Base-by-base conservation (phyloP, 192 early-diverging fungal species). In the Coemansia sp. region DNA sequence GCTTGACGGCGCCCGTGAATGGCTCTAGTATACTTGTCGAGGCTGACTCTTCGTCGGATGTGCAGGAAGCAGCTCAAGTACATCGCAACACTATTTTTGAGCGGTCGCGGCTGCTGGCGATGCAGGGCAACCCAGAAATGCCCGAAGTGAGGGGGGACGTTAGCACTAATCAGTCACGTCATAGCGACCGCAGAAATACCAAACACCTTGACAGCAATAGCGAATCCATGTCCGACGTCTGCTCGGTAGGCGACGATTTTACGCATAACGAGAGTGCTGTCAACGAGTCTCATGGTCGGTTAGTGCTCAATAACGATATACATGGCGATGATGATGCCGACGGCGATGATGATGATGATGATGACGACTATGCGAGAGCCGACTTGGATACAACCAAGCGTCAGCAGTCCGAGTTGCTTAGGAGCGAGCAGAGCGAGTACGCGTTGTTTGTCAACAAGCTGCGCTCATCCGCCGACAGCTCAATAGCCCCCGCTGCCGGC, bases 341-440 rank as follows among this genome's bases (percentile, higher is more conserved):
- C 15, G 62, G 35, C 7, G 53, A 61, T 1, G 63, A 53, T 8
- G 47, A 56, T 0, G 48, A 69, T 11, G 53, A 63, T 13, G 31
- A 30, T 18, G 68, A 62, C 22, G 36, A 60, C 15, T 68, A 84
- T n/a, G 75, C 79, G 27, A 75, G 78, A 36, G 68, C 74, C 8
- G 78, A 80, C 17, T 21, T 64, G 27, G 65, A 68, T 31, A 49
- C 35, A 1, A 22, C 51, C 14, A 26, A 33, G 15, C 53, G 36
- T 13, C 51, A 57, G 51, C 71, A 56, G 17, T 33, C 43, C 2
- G 41, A 57, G 37, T 56, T 75, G 25, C 34, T 75, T 46, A 51
- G 51, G 9, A 61, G 56, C 49, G 87, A 89, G 68, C 70, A 78
- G 32, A 64, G 73, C 29, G 88, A 91, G 46, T 90, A 80, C 48